Percentiles rank a stretch among this genome's conserved stretches.
Conservation (phyloP, 495 filamentous ascomycete genomes). For the Chaetomium tenue region DNA sequence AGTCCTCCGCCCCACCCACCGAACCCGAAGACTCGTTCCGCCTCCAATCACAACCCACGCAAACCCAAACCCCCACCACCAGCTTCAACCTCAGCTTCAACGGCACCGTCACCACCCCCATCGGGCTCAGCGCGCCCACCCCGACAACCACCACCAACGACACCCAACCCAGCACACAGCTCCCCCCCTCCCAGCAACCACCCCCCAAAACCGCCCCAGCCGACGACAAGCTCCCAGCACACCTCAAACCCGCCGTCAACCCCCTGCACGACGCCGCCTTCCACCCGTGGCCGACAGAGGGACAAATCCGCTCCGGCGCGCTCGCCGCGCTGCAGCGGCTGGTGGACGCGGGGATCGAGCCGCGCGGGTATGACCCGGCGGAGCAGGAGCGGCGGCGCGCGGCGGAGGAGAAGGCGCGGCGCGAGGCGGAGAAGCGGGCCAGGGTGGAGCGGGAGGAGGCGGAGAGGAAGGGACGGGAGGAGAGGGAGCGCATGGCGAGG, state of each 20-base stretch:
- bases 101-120: conserved; percentile 14
- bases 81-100: conserved; percentile 28
- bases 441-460: conserved; percentile 43
- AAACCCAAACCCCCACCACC: conserved; percentile 23
- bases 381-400: conserved; percentile 45
- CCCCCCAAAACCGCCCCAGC: conserved; percentile 15
- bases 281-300: conserved; percentile 67
- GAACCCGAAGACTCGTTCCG: conserved; percentile 18
- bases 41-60: not conserved
- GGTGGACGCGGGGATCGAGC: conserved; percentile 57
- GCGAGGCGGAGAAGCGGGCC: conserved; percentile 38
- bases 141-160: conserved; percentile 4
- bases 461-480: conserved; percentile 41
- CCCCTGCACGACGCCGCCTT: conserved; percentile 51
- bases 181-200: conserved; percentile 12
- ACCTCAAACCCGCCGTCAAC: conserved; percentile 53
- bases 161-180: not conserved
- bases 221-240: conserved; percentile 35
- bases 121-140: conserved; percentile 1
- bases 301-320: conserved; percentile 60
- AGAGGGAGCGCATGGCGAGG: conserved; percentile 37
- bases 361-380: conserved; percentile 54
- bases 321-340: conserved; percentile 58
- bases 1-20: conserved; percentile 14
- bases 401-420: conserved; percentile 39